Base-by-base conservation (phyloP, 163 green algal species). In the Chloromonas sp. region DNA sequence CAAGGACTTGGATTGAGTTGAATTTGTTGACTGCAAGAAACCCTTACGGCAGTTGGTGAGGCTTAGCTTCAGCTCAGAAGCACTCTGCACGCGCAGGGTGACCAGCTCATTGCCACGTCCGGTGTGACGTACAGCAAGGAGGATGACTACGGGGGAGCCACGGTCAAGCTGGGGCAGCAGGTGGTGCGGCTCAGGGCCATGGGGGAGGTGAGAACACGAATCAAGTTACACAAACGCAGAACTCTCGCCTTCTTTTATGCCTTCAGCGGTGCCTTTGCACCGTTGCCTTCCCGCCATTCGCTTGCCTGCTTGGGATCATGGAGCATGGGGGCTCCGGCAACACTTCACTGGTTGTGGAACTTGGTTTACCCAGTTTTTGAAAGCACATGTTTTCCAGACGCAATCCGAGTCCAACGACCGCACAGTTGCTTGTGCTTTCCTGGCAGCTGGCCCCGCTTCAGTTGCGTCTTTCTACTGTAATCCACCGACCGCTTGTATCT, bases 31-130 rank as follows among this genome's bases (percentile, higher is more conserved):
- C 36, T 36, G 36, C 36, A 36, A 36, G 36, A 36, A 36, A 36
- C 36, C 36, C 36, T 36, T 36, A 36, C 36, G 36, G 36, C 36
- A 36, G 36, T 36, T 36, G 36, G 36, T 36, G 36, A 36, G 36
- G 36, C 36, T 36, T 36, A 36, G 36, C 36, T 36, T 36, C 36
- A 36, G 36, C 36, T 36, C 5, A 11, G 66, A 5, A 74, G 66
- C 66, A 74, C 66, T 11, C 66, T 74, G 66, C 66, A 74, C 66
- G 5, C 66, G 66, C 66, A 91, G 83, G 92, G 92, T 36, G 91
- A 94, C 82, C 86, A 90, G 85, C 84, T 95, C 5, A 91, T 95
- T n/a, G 86, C 89, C 11, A 93, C 88, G n/a, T 89, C 83, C 8
- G 92, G 89, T 11, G 84, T 92, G 14, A 90, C 91, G 0, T 94